These are phyloP conservation scores for Boeremia lycopersici DNA, from an alignment of 2,329 filamentous ascomycete genomes.

Conservation along the genomic window DNA sequence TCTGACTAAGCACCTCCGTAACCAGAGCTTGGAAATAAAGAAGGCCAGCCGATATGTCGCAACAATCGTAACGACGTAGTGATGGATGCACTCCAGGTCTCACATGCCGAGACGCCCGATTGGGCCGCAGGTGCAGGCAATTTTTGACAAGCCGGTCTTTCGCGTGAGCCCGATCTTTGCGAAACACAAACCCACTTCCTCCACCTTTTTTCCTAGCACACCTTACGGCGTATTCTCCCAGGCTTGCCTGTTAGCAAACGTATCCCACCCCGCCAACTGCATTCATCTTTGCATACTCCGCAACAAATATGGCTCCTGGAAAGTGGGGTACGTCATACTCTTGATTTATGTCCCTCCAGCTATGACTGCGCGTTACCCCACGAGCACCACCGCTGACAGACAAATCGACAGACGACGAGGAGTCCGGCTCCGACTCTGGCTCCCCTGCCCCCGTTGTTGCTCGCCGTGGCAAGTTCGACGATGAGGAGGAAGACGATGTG, in stretches of 20 bases:
- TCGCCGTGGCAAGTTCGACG: conserved; percentile 77
- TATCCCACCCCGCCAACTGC: background rate
- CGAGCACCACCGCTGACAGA: conserved; percentile 25
- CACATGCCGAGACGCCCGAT: conserved; percentile 21
- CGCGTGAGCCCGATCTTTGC: conserved; percentile 35
- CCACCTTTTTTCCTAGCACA: conserved; percentile 14
- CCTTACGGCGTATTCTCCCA: conserved; percentile 7
- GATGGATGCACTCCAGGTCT: background rate
- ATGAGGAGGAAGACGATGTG: conserved; percentile 90
- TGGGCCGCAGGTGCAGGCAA: conserved; percentile 37
- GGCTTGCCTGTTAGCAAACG: conserved; percentile 3
- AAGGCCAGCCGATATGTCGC: too few species aligned
- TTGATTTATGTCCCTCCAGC: conserved; percentile 14
- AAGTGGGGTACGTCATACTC: conserved; percentile 52
- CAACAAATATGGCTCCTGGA: conserved; percentile 45
- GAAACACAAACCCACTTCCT: conserved; percentile 16
- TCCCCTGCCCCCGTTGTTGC: conserved; percentile 54
- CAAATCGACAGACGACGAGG: conserved; percentile 57
- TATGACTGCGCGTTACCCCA: conserved; percentile 23
- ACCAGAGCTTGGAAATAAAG: too few species aligned
- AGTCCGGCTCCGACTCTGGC: conserved; percentile 59
- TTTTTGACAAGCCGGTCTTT: conserved; percentile 33
- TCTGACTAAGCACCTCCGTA: too few species aligned
- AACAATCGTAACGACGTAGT: background rate
- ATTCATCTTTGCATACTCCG: conserved; percentile 16